phyloP scores from a whole-genome alignment of 352 stramenopile genomes.

The Ochromonadaceae sp. region DNA sequence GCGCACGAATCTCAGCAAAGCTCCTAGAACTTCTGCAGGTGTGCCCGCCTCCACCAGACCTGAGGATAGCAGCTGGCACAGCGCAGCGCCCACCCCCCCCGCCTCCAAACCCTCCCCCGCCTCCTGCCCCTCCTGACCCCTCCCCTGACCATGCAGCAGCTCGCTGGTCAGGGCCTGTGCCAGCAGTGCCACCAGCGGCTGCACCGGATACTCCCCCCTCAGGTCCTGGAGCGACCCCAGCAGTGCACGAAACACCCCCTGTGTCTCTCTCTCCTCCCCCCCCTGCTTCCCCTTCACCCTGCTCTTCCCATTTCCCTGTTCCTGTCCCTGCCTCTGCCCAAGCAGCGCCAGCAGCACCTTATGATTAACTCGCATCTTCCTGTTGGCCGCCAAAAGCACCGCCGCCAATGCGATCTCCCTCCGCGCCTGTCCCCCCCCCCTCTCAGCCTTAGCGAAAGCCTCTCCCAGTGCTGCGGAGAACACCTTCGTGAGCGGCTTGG shows the following conservation, averaged over 20 bases:
- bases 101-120: too few species aligned
- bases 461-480: neutral
- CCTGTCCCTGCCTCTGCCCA: neutral
- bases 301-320: neutral
- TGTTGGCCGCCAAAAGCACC: neutral
- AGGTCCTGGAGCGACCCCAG: slow-evolving; percentile 17
- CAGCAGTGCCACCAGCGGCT: too few species aligned
- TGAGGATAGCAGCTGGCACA: too few species aligned
- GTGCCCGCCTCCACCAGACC: too few species aligned
- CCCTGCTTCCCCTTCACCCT: too few species aligned
- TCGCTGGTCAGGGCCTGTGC: too few species aligned
- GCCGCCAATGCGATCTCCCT: neutral
- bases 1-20: too few species aligned
- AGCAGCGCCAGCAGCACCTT: neutral
- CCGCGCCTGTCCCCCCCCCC: neutral
- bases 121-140: too few species aligned
- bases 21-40: too few species aligned
- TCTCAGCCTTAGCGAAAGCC: neutral
- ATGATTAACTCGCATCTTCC: neutral
- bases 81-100: too few species aligned
- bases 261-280: too few species aligned
- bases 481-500: neutral
- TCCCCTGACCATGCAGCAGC: too few species aligned
- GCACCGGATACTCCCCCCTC: slow-evolving; percentile 16
- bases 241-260: neutral